Conservation (phyloP, 106 monocot genomes). For the Allium sativum region DNA sequence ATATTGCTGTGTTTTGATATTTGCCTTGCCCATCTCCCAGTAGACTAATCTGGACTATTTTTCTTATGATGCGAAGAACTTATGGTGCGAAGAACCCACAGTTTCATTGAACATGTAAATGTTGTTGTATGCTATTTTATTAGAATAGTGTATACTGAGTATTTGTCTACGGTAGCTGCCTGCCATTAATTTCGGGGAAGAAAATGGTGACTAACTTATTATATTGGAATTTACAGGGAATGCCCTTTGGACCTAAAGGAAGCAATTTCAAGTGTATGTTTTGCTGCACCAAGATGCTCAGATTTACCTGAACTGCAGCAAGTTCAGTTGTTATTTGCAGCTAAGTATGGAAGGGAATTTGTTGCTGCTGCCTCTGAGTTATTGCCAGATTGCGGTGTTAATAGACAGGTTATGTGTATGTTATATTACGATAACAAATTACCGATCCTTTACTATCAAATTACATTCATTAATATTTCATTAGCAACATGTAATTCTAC, state of each 20-base stretch:
- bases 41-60: too few relatives aligned
- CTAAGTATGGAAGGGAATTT: slow-evolving; percentile 93
- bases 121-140: too few relatives aligned
- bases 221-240: slow-evolving; percentile 35
- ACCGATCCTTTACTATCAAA: not conserved
- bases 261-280: slow-evolving; percentile 96
- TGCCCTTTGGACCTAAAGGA: slow-evolving; percentile 98
- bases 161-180: not conserved
- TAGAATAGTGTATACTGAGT: too few relatives aligned
- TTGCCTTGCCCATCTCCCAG: too few relatives aligned
- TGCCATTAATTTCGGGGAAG: too few relatives aligned
- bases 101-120: too few relatives aligned
- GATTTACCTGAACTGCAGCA: slow-evolving; percentile 92
- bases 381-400: slow-evolving; percentile 90
- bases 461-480: too few relatives aligned
- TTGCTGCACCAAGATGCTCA: slow-evolving; percentile 95
- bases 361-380: slow-evolving; percentile 73
- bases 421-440: not conserved
- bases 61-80: too few relatives aligned
- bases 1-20: too few relatives aligned
- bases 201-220: too few relatives aligned
- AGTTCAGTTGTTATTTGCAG: slow-evolving; percentile 78
- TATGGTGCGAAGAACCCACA: too few relatives aligned
- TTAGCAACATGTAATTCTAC: too few relatives aligned
- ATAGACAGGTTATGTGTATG: slow-evolving; percentile 69